Evolutionary conservation across 192 early-diverging fungal species (phyloP).

Genomic region (Entrophospora sp.): DNA sequence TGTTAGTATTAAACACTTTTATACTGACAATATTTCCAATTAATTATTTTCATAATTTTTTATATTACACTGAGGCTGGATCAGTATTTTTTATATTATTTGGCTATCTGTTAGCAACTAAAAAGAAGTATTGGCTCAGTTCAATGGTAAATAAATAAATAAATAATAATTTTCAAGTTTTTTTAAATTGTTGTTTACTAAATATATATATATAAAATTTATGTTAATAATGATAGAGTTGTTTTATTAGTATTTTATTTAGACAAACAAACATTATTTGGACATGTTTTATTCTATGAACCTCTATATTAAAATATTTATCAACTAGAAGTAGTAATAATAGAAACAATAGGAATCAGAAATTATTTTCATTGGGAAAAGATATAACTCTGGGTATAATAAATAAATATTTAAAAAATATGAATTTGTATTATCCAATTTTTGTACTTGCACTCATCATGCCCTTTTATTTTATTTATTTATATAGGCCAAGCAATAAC

Average conservation of each 20-base stretch:
- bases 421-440: neutral
- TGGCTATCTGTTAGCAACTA: conserved; percentile 47
- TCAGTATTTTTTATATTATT: conserved; percentile 74
- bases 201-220: neutral
- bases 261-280: conserved; percentile 93
- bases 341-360: neutral
- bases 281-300: conserved; percentile 61
- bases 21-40: conserved; percentile 66
- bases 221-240: neutral
- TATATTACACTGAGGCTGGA: conserved; percentile 91
- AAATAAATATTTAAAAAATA: neutral
- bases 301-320: neutral
- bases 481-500: conserved; percentile 14
- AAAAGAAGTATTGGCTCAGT: conserved; percentile 36
- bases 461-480: neutral
- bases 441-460: neutral
- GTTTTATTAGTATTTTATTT: conserved; percentile 41
- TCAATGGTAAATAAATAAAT: conserved; percentile 41
- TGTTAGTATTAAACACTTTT: conserved; percentile 27
- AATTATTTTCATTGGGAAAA: neutral
- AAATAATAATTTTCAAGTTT: neutral
- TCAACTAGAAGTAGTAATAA: neutral
- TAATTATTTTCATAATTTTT: conserved; percentile 71
- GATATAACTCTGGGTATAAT: neutral
- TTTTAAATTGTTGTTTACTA: neutral